Conservation (phyloP, 129 eudicot genomes). For the Apium graveolens region DNA sequence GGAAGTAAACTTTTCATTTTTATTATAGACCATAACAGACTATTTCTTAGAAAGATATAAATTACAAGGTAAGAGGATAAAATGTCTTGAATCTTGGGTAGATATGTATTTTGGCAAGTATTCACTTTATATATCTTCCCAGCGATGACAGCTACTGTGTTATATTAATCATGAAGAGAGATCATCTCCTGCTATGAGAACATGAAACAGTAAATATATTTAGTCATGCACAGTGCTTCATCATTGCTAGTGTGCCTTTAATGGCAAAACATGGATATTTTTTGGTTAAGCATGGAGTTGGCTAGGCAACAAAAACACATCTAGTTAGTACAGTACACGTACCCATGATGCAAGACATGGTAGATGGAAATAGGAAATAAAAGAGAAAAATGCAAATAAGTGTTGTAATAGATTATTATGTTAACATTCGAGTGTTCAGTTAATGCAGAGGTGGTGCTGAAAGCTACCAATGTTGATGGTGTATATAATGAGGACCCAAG, state of each 20-base stretch:
- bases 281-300: neutral
- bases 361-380: neutral
- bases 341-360: neutral
- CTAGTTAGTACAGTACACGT: neutral
- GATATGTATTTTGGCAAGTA: neutral
- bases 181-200: neutral
- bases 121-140: neutral
- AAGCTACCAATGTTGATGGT: slow-evolving; percentile 98
- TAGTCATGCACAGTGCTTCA: neutral
- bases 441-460: slow-evolving; percentile 96
- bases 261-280: neutral
- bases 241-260: neutral
- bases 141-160: neutral
- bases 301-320: neutral
- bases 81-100: neutral
- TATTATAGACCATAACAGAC: too few relatives aligned
- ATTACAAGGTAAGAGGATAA: too few relatives aligned
- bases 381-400: neutral
- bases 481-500: slow-evolving; percentile 81
- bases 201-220: neutral
- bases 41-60: neutral
- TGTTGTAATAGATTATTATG: neutral
- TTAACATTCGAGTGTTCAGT: slow-evolving; percentile 31
- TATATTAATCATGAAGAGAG: neutral
- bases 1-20: too few relatives aligned